Evolutionary conservation across 2,329 filamentous ascomycete genomes (phyloP), one percentile per base, ranked within the genome.

Genomic region (Monosporascus cannonballus): DNA sequence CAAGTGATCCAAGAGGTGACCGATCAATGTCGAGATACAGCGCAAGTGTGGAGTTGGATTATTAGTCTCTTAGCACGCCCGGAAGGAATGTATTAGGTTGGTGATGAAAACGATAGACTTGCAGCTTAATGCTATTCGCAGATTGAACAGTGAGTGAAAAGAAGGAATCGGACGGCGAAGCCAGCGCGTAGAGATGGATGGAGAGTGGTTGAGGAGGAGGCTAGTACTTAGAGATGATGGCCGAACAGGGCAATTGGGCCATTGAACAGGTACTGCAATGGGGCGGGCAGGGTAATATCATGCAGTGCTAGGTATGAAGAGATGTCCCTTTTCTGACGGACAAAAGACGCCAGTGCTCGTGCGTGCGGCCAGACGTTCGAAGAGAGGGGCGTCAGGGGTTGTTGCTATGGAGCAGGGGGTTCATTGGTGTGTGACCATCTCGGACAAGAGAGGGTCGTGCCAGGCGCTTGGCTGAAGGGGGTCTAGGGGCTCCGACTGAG

Each of bases 101-200:
- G 57, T 60, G 56, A 59, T 56, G 55, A 53, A 51, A 56, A 50
- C 42, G 42, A 51, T 48, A 51, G 49, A 56, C 52, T 57, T 59
- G 57, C 51, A 54, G 57, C 52, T 50, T 49, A 52, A 17, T 25
- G 15, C n/a, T 20, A 44, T n/a, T 15, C n/a, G 20, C 15, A 18
- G 42, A 46, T 46, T n/a, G 42, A 46, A 8, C 4, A 54, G 52
- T 51, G 56, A 49, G 55, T 47, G 25, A 51, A 62, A 61, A 61
- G 60, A 59, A 59, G 60, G 59, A 58, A 60, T 60, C 57, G 48
- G 53, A 61, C 56, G 59, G 61, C 58, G 59, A 61, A 62, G 58
- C 62, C 61, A 65, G 63, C 63, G 59, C 61, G 59, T 64, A 61
- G 52, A 59, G 58, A 60, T 54, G 55, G 52, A 59, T 56, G 56